Percentiles rank a stretch among this genome's conserved stretches.
These are phyloP conservation scores for Globisporangium nagaii DNA, from an alignment of 352 stramenopile species.

Conservation along the genomic window DNA sequence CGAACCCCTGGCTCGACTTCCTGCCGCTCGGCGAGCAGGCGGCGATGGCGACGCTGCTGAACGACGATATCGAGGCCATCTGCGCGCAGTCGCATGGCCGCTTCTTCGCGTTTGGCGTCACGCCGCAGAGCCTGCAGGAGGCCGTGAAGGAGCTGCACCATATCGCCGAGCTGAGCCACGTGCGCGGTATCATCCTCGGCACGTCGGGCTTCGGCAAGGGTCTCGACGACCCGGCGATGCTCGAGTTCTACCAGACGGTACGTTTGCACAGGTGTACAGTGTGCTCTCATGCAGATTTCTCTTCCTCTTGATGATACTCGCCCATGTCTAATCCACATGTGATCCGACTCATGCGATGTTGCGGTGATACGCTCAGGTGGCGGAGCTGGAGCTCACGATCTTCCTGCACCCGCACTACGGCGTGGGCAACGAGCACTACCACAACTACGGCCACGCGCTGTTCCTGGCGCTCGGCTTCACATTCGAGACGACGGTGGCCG, in stretches of 20 bases:
- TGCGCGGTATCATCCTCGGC: slow-evolving; percentile 50
- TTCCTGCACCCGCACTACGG: slow-evolving; percentile 72
- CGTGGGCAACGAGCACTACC: slow-evolving; percentile 53
- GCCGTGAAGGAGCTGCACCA: slow-evolving; percentile 35
- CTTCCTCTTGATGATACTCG: too few species aligned
- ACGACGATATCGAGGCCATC: slow-evolving; percentile 50
- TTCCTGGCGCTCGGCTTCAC: slow-evolving; percentile 60
- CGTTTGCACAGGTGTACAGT: background rate
- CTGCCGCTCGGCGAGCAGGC: slow-evolving; percentile 36
- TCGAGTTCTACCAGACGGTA: slow-evolving; percentile 40
- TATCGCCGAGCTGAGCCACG: slow-evolving; percentile 24
- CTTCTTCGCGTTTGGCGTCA: slow-evolving; percentile 48
- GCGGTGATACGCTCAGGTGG: slow-evolving; percentile 15
- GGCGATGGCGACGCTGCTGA: slow-evolving; percentile 35
- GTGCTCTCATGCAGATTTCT: too few species aligned
- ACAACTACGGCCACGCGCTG: slow-evolving; percentile 47
- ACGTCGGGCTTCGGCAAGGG: slow-evolving; percentile 49
- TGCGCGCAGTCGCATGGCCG: slow-evolving; percentile 32
- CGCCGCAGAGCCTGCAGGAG: slow-evolving; percentile 24
- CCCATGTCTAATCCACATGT: too few species aligned
- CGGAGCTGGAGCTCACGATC: slow-evolving; percentile 34
- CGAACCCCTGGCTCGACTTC: slow-evolving; percentile 74
- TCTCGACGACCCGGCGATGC: slow-evolving; percentile 49
- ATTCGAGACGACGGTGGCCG: slow-evolving; percentile 61
- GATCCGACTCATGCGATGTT: too few species aligned